A percentile compares a stretch with the other conserved stretches of the same genome.
Conservation (phyloP, 768 basidiomycete species). For the Termitomyces sp. region DNA sequence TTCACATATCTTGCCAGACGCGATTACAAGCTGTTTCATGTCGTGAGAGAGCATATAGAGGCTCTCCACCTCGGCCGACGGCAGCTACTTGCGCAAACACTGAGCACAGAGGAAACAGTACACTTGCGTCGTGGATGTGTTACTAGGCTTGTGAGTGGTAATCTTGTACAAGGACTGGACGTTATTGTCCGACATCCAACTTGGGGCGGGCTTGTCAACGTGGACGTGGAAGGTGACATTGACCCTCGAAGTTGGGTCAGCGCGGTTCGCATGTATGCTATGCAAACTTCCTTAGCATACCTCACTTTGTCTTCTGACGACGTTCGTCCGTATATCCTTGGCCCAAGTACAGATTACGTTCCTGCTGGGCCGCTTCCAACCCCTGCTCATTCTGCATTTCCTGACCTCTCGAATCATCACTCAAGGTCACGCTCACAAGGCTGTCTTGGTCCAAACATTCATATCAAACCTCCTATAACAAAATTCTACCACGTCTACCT, state of each 20-base stretch:
- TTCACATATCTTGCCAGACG: conserved; percentile 87
- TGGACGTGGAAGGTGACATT: conserved; percentile 83
- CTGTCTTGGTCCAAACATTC: conserved; percentile 23
- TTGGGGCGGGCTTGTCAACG: conserved; percentile 85
- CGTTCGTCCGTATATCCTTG: conserved; percentile 36
- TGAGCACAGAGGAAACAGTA: conserved; percentile 83
- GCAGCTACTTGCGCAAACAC: conserved; percentile 83
- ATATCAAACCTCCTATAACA: conserved; percentile 40
- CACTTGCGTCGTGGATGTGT: conserved; percentile 86
- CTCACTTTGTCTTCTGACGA: conserved; percentile 51
- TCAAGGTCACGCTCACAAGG: conserved; percentile 35
- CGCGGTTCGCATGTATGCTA: conserved; percentile 86
- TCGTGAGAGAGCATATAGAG: conserved; percentile 87
- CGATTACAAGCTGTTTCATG: conserved; percentile 86
- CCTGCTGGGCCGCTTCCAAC: conserved; percentile 47
- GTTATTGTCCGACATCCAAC: conserved; percentile 95
- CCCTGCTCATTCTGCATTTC: conserved; percentile 69
- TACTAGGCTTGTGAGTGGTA: conserved; percentile 80
- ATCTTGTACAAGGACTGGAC: conserved; percentile 88
- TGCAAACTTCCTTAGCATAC: conserved; percentile 83
- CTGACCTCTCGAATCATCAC: conserved; percentile 45
- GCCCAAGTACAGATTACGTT: conserved; percentile 44
- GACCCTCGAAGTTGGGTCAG: conserved; percentile 85
- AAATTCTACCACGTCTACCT: conserved; percentile 90
- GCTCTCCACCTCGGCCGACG: conserved; percentile 87